Conservation (phyloP, 345 rosid genomes). For the Bruguiera parviflora region DNA sequence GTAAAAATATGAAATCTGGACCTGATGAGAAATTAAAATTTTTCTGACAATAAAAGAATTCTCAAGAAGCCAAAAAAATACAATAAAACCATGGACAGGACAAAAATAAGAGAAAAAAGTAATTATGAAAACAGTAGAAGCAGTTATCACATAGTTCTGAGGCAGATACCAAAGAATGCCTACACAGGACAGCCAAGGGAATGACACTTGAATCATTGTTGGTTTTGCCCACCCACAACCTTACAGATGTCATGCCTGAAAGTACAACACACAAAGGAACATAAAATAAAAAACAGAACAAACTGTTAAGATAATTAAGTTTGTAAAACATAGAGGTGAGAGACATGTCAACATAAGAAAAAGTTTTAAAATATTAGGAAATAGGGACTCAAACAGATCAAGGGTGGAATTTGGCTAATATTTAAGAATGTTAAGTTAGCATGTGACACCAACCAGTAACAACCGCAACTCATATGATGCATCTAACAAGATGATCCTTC, state of each 20-base stretch:
- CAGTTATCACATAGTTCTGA: slow-evolving; percentile 1
- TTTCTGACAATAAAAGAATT: too few relatives aligned
- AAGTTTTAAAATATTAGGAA: background rate
- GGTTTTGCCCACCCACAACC: slow-evolving; percentile 71
- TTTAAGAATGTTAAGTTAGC: background rate
- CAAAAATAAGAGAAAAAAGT: background rate
- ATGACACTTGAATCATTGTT: slow-evolving; percentile 37
- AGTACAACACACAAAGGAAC: slow-evolving; percentile 20
- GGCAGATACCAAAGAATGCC: slow-evolving; percentile 45
- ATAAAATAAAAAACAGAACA: slow-evolving; percentile 4
- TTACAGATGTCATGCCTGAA: slow-evolving; percentile 52
- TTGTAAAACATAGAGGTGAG: background rate
- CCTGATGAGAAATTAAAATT: too few relatives aligned
- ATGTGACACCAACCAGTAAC: background rate
- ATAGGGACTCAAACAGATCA: background rate
- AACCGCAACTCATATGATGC: background rate
- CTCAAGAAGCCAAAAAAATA: too few relatives aligned
- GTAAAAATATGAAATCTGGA: too few relatives aligned
- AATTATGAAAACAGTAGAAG: slow-evolving; percentile 1
- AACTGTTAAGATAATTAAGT: background rate
- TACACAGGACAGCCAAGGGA: slow-evolving; percentile 67
- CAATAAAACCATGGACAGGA: background rate
- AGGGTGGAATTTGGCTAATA: background rate
- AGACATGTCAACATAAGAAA: too few relatives aligned
- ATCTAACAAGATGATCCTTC: too few relatives aligned